A percentile compares a stretch with the other conserved stretches of the same genome.
phyloP scores from a whole-genome alignment of 1,284 basidiomycete genomes.

The Puccinia coronata region DNA sequence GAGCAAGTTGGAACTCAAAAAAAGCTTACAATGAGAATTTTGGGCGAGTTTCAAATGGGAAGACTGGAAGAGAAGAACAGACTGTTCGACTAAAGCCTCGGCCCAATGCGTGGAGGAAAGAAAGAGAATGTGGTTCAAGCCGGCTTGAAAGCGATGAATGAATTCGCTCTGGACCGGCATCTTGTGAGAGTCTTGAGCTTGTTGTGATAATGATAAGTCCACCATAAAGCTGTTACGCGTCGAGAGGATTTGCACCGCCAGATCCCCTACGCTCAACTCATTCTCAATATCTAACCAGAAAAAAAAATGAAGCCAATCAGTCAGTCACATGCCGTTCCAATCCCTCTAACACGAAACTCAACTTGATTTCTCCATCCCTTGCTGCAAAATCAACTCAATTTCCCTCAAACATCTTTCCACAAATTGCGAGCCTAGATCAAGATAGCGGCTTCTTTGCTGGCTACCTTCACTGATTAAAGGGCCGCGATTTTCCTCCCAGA shows the following conservation, averaged over 20 bases:
- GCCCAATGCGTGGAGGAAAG: background rate
- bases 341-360: background rate
- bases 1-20: too few relatives aligned
- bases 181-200: background rate
- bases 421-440: conserved; percentile 3
- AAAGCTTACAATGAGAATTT: background rate
- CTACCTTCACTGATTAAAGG: background rate
- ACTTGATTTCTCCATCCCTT: conserved; percentile 7
- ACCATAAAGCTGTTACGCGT: conserved; percentile 35
- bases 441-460: background rate
- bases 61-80: background rate
- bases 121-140: conserved; percentile 1
- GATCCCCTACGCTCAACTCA: conserved; percentile 27
- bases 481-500: conserved; percentile 11
- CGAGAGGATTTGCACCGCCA: conserved; percentile 18
- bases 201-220: conserved; percentile 8
- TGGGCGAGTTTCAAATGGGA: background rate
- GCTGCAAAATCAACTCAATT: background rate
- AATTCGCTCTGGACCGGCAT: background rate
- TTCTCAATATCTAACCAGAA: conserved; percentile 26
- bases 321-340: background rate
- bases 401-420: background rate
- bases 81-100: background rate
- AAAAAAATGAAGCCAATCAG: background rate
- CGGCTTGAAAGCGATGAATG: background rate